These are phyloP conservation scores for Epicoccum sorghinum DNA, from an alignment of 2,329 filamentous ascomycete species.

Conservation along the genomic window DNA sequence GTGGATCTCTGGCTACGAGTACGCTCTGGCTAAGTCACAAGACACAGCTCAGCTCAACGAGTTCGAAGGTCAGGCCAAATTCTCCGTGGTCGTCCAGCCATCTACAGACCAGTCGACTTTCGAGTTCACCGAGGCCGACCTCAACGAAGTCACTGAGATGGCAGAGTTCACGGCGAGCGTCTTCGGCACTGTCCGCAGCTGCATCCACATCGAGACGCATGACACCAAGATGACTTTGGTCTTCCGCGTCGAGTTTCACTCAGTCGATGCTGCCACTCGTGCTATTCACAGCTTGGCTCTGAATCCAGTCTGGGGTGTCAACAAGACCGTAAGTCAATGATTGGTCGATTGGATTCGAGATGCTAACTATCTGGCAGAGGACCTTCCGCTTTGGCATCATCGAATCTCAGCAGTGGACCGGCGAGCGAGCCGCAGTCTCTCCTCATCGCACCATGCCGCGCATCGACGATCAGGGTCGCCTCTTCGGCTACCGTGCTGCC, in stretches of 20 bases:
- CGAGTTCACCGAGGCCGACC: conserved; percentile 23
- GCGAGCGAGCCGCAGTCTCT: conserved; percentile 26
- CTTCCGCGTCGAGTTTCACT: conserved; percentile 43
- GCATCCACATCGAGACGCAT: conserved; percentile 26
- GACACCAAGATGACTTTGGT: conserved; percentile 22
- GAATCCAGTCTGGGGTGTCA: conserved; percentile 20
- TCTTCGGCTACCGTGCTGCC: conserved; percentile 26
- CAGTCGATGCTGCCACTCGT: conserved; percentile 35
- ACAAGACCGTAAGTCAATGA: conserved; percentile 21
- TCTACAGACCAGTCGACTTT: conserved; percentile 18
- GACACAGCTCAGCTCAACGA: conserved; percentile 31
- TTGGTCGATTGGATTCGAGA: neutral
- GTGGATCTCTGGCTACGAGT: conserved; percentile 33
- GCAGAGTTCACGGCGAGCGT: conserved; percentile 21
- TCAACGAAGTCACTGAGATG: conserved; percentile 19
- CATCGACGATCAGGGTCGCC: conserved; percentile 30
- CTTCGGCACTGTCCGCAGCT: conserved; percentile 29
- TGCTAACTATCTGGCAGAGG: conserved; percentile 30
- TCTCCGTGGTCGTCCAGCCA: conserved; percentile 25
- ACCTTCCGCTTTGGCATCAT: conserved; percentile 28
- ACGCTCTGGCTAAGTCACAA: conserved; percentile 32
- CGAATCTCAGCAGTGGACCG: conserved; percentile 25
- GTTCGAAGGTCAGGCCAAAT: conserved; percentile 42
- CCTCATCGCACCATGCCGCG: conserved; percentile 29
- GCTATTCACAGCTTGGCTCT: conserved; percentile 26